Base-by-base conservation (phyloP, 208 protist species). In the Acanthamoeba royreba region DNA sequence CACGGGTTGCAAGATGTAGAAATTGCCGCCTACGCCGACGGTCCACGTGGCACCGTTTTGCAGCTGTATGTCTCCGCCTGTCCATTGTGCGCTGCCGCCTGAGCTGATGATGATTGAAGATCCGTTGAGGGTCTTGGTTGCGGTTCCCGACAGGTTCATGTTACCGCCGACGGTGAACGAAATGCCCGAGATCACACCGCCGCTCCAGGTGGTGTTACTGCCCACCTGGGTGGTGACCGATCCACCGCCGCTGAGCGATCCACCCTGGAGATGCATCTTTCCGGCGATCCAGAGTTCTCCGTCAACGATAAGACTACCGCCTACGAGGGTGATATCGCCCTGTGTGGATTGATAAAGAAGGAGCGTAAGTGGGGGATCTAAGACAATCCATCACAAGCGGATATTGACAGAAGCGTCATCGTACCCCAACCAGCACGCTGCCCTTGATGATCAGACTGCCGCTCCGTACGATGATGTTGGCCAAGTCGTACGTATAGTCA, bases 341-440 rank as follows among this genome's bases (percentile, higher is more conserved):
- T 63, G n/a, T n/a, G n/a, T n/a, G n/a, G n/a, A n/a, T n/a, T n/a
- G n/a, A n/a, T n/a, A n/a, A n/a, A n/a, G n/a, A n/a, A n/a, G n/a
- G n/a, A n/a, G n/a, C n/a, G n/a, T n/a, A n/a, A n/a, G n/a, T n/a
- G n/a, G n/a, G n/a, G n/a, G n/a, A n/a, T n/a, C n/a, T n/a, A n/a
- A n/a, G n/a, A n/a, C n/a, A n/a, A n/a, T n/a, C n/a, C n/a, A n/a
- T n/a, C n/a, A n/a, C n/a, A n/a, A n/a, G n/a, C n/a, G n/a, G n/a
- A n/a, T n/a, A n/a, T n/a, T n/a, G n/a, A n/a, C n/a, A n/a, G n/a
- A n/a, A n/a, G n/a, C n/a, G n/a, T n/a, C n/a, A n/a, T n/a, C n/a
- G n/a, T n/a, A n/a, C n/a, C n/a, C n/a, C 61, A 42, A 92, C 85
- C 28, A 92, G 55, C 17, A 92, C 85, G 85, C 61, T 74, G 85